A percentile compares a stretch with the other conserved stretches of the same genome.
Conservation (phyloP, 306 rosid species). For the Vachellia collinsii region DNA sequence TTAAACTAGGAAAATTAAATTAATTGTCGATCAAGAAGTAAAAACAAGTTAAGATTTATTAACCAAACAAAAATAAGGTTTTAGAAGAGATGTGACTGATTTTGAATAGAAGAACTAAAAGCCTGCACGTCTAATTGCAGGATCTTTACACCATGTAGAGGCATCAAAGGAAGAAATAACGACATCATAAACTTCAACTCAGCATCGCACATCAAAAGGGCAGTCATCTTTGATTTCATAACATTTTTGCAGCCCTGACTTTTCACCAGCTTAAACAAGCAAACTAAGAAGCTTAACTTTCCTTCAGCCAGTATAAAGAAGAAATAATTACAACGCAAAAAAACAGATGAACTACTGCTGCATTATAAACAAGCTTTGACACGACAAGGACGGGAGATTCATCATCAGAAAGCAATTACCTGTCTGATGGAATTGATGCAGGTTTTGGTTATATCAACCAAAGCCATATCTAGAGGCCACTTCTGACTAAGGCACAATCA, state of each 20-base stretch:
- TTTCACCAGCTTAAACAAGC: neutral
- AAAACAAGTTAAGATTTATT: too few relatives aligned
- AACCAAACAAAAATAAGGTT: too few relatives aligned
- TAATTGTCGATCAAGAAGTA: too few relatives aligned
- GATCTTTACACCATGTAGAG: neutral
- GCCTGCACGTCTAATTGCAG: neutral
- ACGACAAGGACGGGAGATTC: neutral
- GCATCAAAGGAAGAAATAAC: neutral
- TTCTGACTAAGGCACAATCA: conserved; percentile 18
- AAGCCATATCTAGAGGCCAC: conserved; percentile 54
- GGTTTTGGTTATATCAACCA: conserved; percentile 70
- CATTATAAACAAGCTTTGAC: neutral
- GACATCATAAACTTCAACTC: conserved; percentile 3
- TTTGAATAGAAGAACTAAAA: neutral
- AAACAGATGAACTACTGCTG: neutral
- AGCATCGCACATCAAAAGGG: conserved; percentile 2
- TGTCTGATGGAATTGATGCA: conserved; percentile 74
- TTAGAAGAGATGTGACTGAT: too few relatives aligned
- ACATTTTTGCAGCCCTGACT: neutral
- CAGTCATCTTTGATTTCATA: neutral
- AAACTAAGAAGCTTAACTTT: neutral
- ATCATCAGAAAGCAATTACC: conserved; percentile 43
- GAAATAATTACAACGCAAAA: neutral
- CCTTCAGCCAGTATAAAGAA: neutral
- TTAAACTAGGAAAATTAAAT: too few relatives aligned